Base-by-base conservation (phyloP, 192 early-diverging fungal species). In the Entomortierella beljakovae region DNA sequence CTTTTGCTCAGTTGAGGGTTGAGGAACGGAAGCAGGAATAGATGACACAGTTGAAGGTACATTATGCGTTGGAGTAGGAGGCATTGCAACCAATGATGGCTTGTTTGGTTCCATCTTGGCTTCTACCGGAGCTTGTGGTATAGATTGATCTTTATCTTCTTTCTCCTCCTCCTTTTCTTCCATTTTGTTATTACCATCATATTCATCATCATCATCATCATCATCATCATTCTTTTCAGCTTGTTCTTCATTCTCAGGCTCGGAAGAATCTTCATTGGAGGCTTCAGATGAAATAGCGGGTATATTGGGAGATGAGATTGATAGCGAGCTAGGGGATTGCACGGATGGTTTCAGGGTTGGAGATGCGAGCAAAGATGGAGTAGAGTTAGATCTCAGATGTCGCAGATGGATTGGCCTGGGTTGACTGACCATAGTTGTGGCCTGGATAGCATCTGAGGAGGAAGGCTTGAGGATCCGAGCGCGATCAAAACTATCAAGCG, bases 371-470 rank as follows among this genome's bases (percentile, higher is more conserved):
- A 59, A 26, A 11, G 70, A 29, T 6, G 69, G 61, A 9, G 49
- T 48, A 13, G 70, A 72, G 26, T n/a, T 29, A 0, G 70, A 58
- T 1, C 70, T 37, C 0, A 22, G 37, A 22, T 72, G 70, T 34
- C 62, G 23, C 37, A 72, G 23, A 29, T 64, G 70, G 0, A 38
- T 29, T 10, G 62, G 55, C 20, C 70, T 38, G 22, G 73, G 73
- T 0, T 64, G 65, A 42, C 73, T 77, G 31, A 77, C 35, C 73
- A 77, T 77, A 46, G 68, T 65, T 3, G 68, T 79, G 4, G 67
- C 56, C 49, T 64, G 55, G 11, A 79, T 32, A 11, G 66, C 34
- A 34, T 64, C 75, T 6, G 48, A 50, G 7, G 75, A 48, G 16
- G 46, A 65, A n/a, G 67, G 57, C 34, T 54, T 69, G 31, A 70